These are phyloP conservation scores for Chaetomium tenue DNA, from an alignment of 495 filamentous ascomycete genomes.

Conservation along the genomic window DNA sequence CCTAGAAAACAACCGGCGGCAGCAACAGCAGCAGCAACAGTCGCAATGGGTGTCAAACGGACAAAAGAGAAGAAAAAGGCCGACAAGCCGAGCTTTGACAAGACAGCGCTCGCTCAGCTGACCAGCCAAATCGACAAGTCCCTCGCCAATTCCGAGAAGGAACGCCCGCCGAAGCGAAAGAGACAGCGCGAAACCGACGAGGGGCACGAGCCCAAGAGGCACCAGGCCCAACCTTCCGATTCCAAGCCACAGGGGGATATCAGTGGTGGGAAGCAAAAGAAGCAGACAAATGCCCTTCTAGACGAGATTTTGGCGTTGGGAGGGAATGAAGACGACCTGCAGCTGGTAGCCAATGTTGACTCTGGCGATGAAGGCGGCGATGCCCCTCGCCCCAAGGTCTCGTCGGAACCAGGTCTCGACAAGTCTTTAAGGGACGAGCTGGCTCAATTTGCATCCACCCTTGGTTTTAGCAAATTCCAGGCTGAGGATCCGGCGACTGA, in stretches of 20 bases:
- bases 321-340: slow-evolving; percentile 71
- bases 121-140: slow-evolving; percentile 63
- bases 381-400: slow-evolving; percentile 28
- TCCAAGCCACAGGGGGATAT: slow-evolving; percentile 29
- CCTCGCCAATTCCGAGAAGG: slow-evolving; percentile 35
- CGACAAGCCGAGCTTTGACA: slow-evolving; percentile 53
- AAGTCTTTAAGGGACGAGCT: slow-evolving; percentile 43
- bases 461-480: slow-evolving; percentile 46
- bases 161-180: slow-evolving; percentile 46
- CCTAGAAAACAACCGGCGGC: no score
- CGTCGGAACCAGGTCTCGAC: slow-evolving; percentile 35
- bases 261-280: slow-evolving; percentile 21
- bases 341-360: slow-evolving; percentile 60
- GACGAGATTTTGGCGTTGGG: slow-evolving; percentile 75
- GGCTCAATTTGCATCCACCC: slow-evolving; percentile 45
- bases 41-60: slow-evolving; percentile 30
- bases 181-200: slow-evolving; percentile 36
- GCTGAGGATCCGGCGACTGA: slow-evolving; percentile 37
- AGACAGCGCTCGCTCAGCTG: slow-evolving; percentile 59
- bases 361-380: slow-evolving; percentile 62
- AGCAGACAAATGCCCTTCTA: slow-evolving; percentile 43
- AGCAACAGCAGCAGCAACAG: background rate
- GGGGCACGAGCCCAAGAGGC: slow-evolving; percentile 51
- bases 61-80: slow-evolving; percentile 29
- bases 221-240: slow-evolving; percentile 37